Evolutionary conservation across 2,329 filamentous ascomycete genomes (phyloP).

Genomic region (Trichoderma gracile): DNA sequence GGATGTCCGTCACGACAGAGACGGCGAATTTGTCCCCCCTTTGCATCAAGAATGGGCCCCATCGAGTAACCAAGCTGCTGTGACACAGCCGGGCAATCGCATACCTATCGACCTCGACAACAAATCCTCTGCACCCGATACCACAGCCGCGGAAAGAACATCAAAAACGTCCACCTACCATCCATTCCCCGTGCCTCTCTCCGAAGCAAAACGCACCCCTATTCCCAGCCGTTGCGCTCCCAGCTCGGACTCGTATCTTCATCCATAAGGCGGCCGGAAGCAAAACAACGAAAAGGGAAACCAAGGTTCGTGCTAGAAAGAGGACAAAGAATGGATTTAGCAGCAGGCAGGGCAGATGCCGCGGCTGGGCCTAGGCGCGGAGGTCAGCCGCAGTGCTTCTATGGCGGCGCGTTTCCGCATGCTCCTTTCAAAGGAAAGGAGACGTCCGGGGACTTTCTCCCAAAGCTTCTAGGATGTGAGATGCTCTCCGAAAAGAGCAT

Average conservation of each 20-base stretch:
- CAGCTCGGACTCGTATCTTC: constrained; percentile 82
- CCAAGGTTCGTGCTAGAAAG: constrained; percentile 36
- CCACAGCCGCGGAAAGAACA: constrained; percentile 41
- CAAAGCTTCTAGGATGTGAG: constrained; percentile 68
- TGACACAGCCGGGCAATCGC: constrained; percentile 72
- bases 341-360: constrained; percentile 46
- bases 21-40: constrained; percentile 54
- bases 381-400: constrained; percentile 96
- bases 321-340: constrained; percentile 41
- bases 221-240: constrained; percentile 22
- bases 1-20: constrained; percentile 32
- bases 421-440: constrained; percentile 40
- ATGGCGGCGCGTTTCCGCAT: constrained; percentile 99
- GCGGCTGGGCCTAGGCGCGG: constrained; percentile 55
- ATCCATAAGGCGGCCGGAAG: constrained; percentile 60
- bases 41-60: constrained; percentile 99
- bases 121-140: constrained; percentile 59
- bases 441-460: constrained; percentile 99
- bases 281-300: constrained; percentile 31
- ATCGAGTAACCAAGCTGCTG: constrained; percentile 85
- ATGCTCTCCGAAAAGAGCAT: constrained; percentile 38
- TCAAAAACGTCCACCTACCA: constrained; percentile 52
- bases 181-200: constrained; percentile 38
- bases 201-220: neutral
- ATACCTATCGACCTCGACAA: constrained; percentile 98